These are phyloP conservation scores for Ulota crispa DNA, from an alignment of 225 moss, liverwort and hornwort species.

Conservation along the genomic window DNA sequence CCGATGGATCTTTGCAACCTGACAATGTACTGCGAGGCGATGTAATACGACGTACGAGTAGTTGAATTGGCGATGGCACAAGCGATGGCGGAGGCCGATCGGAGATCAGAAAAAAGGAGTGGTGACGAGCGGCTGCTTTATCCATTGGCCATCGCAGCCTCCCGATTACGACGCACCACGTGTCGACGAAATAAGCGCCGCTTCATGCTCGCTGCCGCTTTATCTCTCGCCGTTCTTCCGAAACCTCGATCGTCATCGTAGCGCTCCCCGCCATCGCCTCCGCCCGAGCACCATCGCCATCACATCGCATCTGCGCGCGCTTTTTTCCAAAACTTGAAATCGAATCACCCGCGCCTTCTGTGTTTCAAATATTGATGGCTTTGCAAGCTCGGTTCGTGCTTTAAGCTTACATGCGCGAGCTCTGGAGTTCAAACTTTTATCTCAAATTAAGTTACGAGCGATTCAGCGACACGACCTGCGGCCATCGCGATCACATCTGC, in stretches of 20 bases:
- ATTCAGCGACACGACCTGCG: too few species aligned
- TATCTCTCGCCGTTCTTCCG: constrained; percentile 14
- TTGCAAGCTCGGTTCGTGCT: not conserved
- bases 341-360: not conserved
- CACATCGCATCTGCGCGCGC: not conserved
- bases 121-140: constrained; percentile 29
- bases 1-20: not conserved
- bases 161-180: constrained; percentile 19
- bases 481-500: not conserved
- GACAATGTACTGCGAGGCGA: not conserved
- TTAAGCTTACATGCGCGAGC: too few species aligned
- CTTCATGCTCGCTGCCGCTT: constrained; percentile 42
- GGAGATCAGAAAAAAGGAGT: constrained; percentile 24
- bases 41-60: not conserved
- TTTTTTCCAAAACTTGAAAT: not conserved
- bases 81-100: not conserved
- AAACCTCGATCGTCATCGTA: constrained; percentile 19
- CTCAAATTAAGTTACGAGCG: too few species aligned
- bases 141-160: constrained; percentile 19
- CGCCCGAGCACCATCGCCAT: not conserved
- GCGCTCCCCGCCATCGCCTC: not conserved
- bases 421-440: too few species aligned
- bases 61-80: constrained; percentile 7
- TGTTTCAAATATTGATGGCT: not conserved
- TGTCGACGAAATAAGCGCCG: not conserved